These are phyloP conservation scores for Pestalotiopsis sp. DNA, from an alignment of 2,329 filamentous ascomycete species.

Conservation along the genomic window DNA sequence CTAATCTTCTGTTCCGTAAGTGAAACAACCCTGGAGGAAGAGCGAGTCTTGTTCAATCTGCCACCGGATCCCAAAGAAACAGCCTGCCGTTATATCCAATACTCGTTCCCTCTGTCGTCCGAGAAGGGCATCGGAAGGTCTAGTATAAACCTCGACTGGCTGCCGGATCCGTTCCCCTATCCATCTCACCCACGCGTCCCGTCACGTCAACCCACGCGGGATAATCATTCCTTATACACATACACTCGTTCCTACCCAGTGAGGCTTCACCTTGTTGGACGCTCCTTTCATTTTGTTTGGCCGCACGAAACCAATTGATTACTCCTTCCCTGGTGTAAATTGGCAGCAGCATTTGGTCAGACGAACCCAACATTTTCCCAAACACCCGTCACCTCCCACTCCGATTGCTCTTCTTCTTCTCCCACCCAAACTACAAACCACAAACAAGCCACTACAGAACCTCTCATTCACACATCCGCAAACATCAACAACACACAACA, in stretches of 20 bases:
- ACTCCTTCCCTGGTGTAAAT: neutral
- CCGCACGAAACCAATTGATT: neutral
- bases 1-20: neutral
- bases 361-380: neutral
- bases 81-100: neutral
- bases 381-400: neutral
- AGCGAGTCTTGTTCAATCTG: neutral
- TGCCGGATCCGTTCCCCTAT: neutral
- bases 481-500: constrained; percentile 1
- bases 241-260: neutral
- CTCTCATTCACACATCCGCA: neutral
- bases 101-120: neutral
- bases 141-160: neutral
- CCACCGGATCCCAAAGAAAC: neutral
- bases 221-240: neutral
- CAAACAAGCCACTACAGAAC: neutral
- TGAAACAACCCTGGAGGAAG: neutral
- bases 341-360: neutral
- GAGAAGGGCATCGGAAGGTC: neutral
- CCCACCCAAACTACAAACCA: neutral
- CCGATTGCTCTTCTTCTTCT: neutral
- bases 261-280: too few relatives aligned
- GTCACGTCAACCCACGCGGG: neutral
- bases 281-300: neutral
- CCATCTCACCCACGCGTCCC: neutral